Evolutionary conservation across 805 yeast species (phyloP), one percentile per base, ranked within the genome.

Genomic region (Hanseniaspora clermontiae): DNA sequence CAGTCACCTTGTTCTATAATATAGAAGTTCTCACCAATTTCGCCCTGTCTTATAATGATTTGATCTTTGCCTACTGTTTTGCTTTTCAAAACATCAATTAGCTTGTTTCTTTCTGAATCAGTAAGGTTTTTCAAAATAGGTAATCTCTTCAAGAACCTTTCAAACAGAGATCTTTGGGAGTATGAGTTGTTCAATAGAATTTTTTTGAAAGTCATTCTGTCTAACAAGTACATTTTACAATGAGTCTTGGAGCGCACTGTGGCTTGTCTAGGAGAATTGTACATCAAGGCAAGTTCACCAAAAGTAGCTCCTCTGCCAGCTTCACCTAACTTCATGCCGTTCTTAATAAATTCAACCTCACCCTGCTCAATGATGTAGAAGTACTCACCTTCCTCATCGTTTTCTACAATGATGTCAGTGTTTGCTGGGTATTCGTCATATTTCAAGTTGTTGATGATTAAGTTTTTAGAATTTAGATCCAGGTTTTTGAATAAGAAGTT

Each of bases 221-320:
- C 98, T 62, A 93, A 77, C 1, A 95, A 93, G 96, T 96, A 91
- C 52, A 91, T 75, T 36, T 80, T 80, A 64, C 84, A 77, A 59
- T 84, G 87, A 8, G 85, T 76, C 27, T 74, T 69, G 10, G 96
- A 90, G 31, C 77, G 64, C 1, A 87, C 97, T 1, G 97, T 88
- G 10, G 97, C 97, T 8, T 97, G 97, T 71, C 98, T 82, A 60
- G 97, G 97, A 19, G 96, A 82, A 69, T 93, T 91, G 74, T 93
- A 91, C 96, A 93, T 89, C 64, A 93, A 77, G 3, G 98, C 98
- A 65, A 93, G 77, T 70, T 93, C 98, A 66, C 98, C 98, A 70
- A 93, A 93, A 47, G 91, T 83, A 5, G 95, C 80, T 7, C 97
- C 97, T 42, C 87, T 81, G 10, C 87, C 84, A n/a, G 87, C 77